Base-by-base conservation (phyloP, 2,329 filamentous ascomycete genomes). In the Hymenoscyphus fraxineus region DNA sequence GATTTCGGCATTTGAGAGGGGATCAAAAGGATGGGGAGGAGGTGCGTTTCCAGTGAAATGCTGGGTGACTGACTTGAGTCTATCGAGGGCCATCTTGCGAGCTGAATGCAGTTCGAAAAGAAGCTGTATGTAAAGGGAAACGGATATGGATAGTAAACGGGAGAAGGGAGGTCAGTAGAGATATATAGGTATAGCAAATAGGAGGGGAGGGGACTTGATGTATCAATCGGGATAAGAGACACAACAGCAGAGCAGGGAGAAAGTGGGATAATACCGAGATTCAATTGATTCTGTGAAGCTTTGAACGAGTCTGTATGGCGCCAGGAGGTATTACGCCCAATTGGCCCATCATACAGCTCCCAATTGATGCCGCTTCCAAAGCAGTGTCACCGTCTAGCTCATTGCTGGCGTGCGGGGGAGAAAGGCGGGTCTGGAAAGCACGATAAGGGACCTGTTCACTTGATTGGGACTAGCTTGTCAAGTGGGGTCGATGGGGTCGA, bases 11-110 rank as follows among this genome's bases (percentile, higher is more conserved):
- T 83, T 80, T 10, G 83, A 84, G 57, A 96, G 86, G 61, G 92
- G 92, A 73, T 96, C 92, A 68, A 95, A 84, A 6, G 92, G 92
- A 73, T 96, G 88, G 41, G 84, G 83, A 59, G 80, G 80, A 44
- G 79, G 80, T 73, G 64, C 56, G 32, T 82, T 79, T 63, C 84
- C 85, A 61, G 81, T 83, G 72, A 90, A 77, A 72, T 89, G 87
- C 62, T 83, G 80, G 69, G 85, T 80, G 73, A 89, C 80, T 73
- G 88, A 86, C 78, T 86, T 85, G 57, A 89, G 78, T 70, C 86
- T 82, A 70, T 88, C 84, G 69, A 88, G 80, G 69, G 85, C 84
- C 85, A 87, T 87, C 74, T 64, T 76, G 59, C 19, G 55, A 35
- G 35, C 35, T 35, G 32, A 32, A 35, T 35, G 32, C 31, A 57